Conservation (phyloP, 2,329 filamentous ascomycete genomes). For the Aspergillus candidus region DNA sequence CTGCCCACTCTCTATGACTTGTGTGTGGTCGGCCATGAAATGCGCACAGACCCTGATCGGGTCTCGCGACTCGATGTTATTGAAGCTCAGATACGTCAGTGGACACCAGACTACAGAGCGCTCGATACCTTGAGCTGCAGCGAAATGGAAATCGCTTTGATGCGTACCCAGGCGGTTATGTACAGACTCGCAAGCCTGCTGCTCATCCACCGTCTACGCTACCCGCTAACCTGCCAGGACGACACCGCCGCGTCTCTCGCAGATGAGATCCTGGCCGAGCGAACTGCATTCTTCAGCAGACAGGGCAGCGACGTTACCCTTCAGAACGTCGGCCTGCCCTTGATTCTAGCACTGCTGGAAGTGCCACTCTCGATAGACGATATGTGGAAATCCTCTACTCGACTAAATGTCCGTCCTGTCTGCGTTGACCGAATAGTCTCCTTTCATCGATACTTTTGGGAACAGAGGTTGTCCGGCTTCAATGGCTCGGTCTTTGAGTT, state of each 20-base stretch:
- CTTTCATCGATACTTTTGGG: conserved; percentile 1
- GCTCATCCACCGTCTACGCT: conserved; percentile 5
- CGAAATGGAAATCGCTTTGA: conserved; percentile 1
- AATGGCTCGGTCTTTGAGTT: no score
- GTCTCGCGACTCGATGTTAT: no score
- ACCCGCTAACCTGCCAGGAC: neutral
- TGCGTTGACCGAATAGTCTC: conserved; percentile 1
- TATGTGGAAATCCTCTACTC: conserved; percentile 2
- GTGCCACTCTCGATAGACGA: neutral
- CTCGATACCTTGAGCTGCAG: neutral
- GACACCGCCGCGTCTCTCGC: conserved; percentile 1
- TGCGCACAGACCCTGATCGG: neutral
- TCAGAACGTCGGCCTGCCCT: conserved; percentile 1
- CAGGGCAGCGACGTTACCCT: neutral
- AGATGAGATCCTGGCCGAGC: conserved; percentile 6
- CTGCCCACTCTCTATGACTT: conserved; percentile 5
- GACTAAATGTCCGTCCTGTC: conserved; percentile 1
- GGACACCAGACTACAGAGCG: no score
- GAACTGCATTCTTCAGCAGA: neutral
- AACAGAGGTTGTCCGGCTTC: neutral
- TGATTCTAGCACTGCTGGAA: conserved; percentile 3
- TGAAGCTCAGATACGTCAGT: no score
- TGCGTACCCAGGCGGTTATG: conserved; percentile 6
- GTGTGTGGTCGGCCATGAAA: conserved; percentile 1
- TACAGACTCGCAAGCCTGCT: conserved; percentile 3